These are phyloP conservation scores for Podospora comata DNA, from an alignment of 495 filamentous ascomycete genomes.

Conservation along the genomic window DNA sequence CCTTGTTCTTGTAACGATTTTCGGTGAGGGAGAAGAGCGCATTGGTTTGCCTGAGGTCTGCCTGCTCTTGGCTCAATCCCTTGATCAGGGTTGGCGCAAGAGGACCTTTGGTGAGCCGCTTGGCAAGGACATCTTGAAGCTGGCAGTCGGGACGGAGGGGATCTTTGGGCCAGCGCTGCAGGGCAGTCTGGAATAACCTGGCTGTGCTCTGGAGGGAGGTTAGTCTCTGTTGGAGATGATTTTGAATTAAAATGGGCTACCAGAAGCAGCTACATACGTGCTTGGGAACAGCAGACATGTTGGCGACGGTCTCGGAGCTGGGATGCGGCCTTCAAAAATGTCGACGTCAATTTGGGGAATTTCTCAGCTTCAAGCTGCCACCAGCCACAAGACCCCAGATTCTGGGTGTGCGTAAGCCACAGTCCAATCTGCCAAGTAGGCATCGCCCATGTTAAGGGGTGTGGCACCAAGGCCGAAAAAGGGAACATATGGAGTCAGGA, in stretches of 20 bases:
- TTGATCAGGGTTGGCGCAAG: constrained; percentile 39
- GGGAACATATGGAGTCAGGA: constrained; percentile 11
- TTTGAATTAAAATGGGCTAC: background rate
- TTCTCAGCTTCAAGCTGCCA: background rate
- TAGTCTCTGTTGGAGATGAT: background rate
- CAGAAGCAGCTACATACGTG: constrained; percentile 14
- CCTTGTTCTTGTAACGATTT: constrained; percentile 64
- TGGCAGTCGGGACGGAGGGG: constrained; percentile 71
- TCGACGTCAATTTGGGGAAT: constrained; percentile 14
- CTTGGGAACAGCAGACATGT: constrained; percentile 28
- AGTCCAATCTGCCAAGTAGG: constrained; percentile 1
- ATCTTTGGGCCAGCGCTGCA: constrained; percentile 77
- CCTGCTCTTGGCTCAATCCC: constrained; percentile 31
- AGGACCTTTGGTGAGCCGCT: constrained; percentile 54
- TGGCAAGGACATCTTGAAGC: constrained; percentile 66
- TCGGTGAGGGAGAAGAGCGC: constrained; percentile 73
- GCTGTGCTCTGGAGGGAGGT: constrained; percentile 21
- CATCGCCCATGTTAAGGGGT: background rate
- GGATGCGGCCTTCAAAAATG: constrained; percentile 2
- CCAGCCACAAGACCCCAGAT: constrained; percentile 10
- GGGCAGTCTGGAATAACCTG: constrained; percentile 54
- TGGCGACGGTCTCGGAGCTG: constrained; percentile 2
- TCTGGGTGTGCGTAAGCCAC: background rate
- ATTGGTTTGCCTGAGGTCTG: constrained; percentile 57
- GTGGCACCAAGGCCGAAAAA: background rate